Evolutionary conservation across 2,329 filamentous ascomycete species (phyloP).

Genomic region (Stemphylium beticola): DNA sequence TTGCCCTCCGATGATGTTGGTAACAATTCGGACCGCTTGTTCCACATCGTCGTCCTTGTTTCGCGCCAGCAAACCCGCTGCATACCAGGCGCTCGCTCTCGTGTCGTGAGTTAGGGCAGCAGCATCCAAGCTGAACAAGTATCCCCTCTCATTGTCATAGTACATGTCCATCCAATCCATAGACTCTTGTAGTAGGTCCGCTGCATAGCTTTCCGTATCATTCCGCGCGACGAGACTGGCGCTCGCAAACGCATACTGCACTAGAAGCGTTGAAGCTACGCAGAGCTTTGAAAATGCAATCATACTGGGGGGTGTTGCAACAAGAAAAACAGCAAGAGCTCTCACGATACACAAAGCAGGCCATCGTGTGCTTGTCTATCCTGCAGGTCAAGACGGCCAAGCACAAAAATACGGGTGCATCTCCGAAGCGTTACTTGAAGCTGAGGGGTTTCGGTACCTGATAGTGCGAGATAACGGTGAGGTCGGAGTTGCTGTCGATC

Average conservation of each 20-base stretch:
- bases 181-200: constrained; percentile 49
- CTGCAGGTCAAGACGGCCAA: background rate
- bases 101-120: constrained; percentile 63
- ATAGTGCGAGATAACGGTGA: constrained; percentile 7
- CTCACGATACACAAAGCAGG: background rate
- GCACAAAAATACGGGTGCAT: background rate
- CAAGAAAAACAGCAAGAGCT: background rate
- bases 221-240: constrained; percentile 18
- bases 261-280: constrained; percentile 17
- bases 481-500: constrained; percentile 3
- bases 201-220: constrained; percentile 22
- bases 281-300: constrained; percentile 18
- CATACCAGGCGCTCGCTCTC: constrained; percentile 65
- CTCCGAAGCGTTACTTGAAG: constrained; percentile 1
- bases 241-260: constrained; percentile 11
- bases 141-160: constrained; percentile 61
- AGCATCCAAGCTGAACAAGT: constrained; percentile 59
- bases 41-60: constrained; percentile 58
- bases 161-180: constrained; percentile 63
- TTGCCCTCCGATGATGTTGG: constrained; percentile 61
- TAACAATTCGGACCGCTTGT: constrained; percentile 61
- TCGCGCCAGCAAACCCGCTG: constrained; percentile 62
- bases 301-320: constrained; percentile 3
- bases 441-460: constrained; percentile 6
- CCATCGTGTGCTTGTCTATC: background rate